Percentiles rank a stretch among this genome's conserved stretches.
Evolutionary conservation across 441 rosid species (phyloP).

Genomic region (Croton setiger): DNA sequence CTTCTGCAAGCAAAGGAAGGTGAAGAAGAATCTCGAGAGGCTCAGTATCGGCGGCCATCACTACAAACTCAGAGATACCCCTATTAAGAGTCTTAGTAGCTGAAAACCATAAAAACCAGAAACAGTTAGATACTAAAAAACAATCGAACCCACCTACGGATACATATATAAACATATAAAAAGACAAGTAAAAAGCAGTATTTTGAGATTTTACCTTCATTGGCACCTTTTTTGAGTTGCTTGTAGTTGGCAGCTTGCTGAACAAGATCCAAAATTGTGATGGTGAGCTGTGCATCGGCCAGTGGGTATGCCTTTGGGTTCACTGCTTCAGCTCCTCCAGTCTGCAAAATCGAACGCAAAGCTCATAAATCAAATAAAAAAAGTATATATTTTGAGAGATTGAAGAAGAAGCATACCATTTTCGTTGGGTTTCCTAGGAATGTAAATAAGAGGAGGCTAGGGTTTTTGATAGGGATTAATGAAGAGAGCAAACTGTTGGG

Average conservation of each 20-base stretch:
- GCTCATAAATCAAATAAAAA: neutral
- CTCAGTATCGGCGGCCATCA: slow-evolving; percentile 92
- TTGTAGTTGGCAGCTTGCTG: slow-evolving; percentile 92
- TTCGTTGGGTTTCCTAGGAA: neutral
- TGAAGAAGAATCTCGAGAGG: slow-evolving; percentile 93
- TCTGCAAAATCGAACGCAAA: slow-evolving; percentile 40
- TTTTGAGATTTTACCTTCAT: slow-evolving; percentile 55
- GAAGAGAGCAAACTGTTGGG: neutral
- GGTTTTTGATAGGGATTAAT: slow-evolving; percentile 12
- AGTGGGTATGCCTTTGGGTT: slow-evolving; percentile 94
- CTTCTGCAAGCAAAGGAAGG: slow-evolving; percentile 86
- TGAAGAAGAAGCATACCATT: slow-evolving; percentile 14
- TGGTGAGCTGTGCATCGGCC: slow-evolving; percentile 72
- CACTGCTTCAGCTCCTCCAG: slow-evolving; percentile 62
- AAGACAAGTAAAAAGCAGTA: neutral
- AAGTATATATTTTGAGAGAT: too few species aligned
- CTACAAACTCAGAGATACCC: slow-evolving; percentile 89
- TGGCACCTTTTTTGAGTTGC: slow-evolving; percentile 96
- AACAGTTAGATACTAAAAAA: neutral
- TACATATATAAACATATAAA: neutral
- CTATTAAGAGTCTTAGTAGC: slow-evolving; percentile 92
- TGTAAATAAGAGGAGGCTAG: slow-evolving; percentile 14
- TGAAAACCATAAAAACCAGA: slow-evolving; percentile 25
- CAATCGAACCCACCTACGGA: too few species aligned
- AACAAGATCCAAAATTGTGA: slow-evolving; percentile 71